Conservation (phyloP, 2,329 filamentous ascomycete genomes). For the Trichoderma koningiopsis region DNA sequence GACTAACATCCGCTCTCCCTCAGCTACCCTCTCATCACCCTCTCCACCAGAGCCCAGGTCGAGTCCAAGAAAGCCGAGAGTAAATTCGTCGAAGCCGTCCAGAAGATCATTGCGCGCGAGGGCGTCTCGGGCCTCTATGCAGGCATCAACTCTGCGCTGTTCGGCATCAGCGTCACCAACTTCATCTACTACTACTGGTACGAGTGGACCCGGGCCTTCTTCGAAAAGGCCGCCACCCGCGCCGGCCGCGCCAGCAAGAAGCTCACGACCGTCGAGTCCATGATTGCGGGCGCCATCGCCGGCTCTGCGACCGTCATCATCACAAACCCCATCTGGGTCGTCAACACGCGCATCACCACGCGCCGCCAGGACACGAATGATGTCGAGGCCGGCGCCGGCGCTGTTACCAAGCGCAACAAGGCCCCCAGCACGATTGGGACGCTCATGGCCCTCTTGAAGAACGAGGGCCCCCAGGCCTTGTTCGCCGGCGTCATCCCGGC, state of each 20-base stretch:
- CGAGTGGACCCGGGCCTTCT: slow-evolving; percentile 89
- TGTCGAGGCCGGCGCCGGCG: slow-evolving; percentile 46
- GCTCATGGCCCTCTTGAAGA: slow-evolving; percentile 73
- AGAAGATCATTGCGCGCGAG: slow-evolving; percentile 87
- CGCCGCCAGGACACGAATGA: slow-evolving; percentile 62
- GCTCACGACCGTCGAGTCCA: slow-evolving; percentile 88
- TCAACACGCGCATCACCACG: slow-evolving; percentile 98
- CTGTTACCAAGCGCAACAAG: slow-evolving; percentile 45
- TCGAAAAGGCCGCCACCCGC: slow-evolving; percentile 74
- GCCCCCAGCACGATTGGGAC: slow-evolving; percentile 77
- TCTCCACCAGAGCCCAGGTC: slow-evolving; percentile 96
- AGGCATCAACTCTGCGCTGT: slow-evolving; percentile 89
- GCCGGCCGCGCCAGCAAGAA: slow-evolving; percentile 75
- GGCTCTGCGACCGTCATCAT: slow-evolving; percentile 92
- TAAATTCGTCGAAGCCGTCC: slow-evolving; percentile 78
- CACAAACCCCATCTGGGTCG: slow-evolving; percentile 98
- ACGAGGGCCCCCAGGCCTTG: slow-evolving; percentile 82
- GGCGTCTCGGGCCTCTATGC: slow-evolving; percentile 88
- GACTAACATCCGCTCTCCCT: not conserved
- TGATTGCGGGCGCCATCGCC: slow-evolving; percentile 92
- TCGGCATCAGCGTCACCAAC: slow-evolving; percentile 98
- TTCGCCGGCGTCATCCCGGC: slow-evolving; percentile 93
- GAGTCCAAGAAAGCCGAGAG: slow-evolving; percentile 92
- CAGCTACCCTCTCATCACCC: slow-evolving; percentile 93
- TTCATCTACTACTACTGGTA: slow-evolving; percentile 99